These are phyloP conservation scores for Delitschia confertaspora DNA, from an alignment of 495 filamentous ascomycete genomes.

Conservation along the genomic window DNA sequence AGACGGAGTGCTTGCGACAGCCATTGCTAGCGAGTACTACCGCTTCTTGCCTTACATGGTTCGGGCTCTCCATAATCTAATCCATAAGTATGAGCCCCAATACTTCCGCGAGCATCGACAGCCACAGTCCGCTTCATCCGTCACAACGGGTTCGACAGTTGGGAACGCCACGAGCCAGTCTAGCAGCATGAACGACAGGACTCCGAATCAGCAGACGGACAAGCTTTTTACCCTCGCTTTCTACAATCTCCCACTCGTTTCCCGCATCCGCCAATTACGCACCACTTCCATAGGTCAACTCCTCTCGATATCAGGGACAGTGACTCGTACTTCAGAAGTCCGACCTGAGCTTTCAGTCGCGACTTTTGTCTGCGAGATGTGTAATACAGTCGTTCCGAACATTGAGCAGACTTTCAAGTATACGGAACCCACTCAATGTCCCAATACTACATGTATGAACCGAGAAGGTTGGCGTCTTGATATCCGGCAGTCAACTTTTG, in stretches of 20 bases:
- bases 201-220: slow-evolving; percentile 89
- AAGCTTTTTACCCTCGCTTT: slow-evolving; percentile 92
- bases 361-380: slow-evolving; percentile 86
- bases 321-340: slow-evolving; percentile 93
- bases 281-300: slow-evolving; percentile 88
- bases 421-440: slow-evolving; percentile 92
- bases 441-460: slow-evolving; percentile 85
- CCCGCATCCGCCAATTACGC: slow-evolving; percentile 77
- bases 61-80: slow-evolving; percentile 80
- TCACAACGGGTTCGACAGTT: slow-evolving; percentile 57
- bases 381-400: slow-evolving; percentile 69
- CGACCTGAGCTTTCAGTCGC: slow-evolving; percentile 85
- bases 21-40: slow-evolving; percentile 85
- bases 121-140: slow-evolving; percentile 49
- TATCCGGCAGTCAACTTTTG: slow-evolving; percentile 93
- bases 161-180: slow-evolving; percentile 58
- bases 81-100: slow-evolving; percentile 85
- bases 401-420: slow-evolving; percentile 97
- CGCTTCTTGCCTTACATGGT: slow-evolving; percentile 90
- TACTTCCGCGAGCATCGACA: slow-evolving; percentile 89
- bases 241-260: slow-evolving; percentile 93
- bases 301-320: slow-evolving; percentile 89
- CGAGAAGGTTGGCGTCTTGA: slow-evolving; percentile 85
- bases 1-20: slow-evolving; percentile 60
- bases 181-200: slow-evolving; percentile 57